phyloP scores from a whole-genome alignment of 164 flowering plant species.

The Magnolia officinalis region DNA sequence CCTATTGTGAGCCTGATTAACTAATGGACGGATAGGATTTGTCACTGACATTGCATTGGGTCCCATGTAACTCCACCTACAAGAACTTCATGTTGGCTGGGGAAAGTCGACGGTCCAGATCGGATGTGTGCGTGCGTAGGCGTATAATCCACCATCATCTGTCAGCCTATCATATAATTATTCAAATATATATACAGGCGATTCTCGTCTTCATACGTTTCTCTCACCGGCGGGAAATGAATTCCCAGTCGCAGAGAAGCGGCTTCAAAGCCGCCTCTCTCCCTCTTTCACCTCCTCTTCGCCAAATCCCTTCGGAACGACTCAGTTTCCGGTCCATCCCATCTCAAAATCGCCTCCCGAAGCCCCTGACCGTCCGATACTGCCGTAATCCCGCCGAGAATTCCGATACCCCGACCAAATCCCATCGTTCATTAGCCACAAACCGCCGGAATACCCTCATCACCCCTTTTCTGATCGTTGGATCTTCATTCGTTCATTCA shows the following conservation, averaged over 20 bases:
- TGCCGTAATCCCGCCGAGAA: slow-evolving; percentile 12
- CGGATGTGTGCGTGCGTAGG: too few relatives aligned
- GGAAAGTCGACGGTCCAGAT: too few relatives aligned
- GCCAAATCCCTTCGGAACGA: not conserved
- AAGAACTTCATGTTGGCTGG: too few relatives aligned
- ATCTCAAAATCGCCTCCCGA: not conserved
- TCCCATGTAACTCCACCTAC: too few relatives aligned
- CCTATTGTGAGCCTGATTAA: too few relatives aligned
- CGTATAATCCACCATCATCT: too few relatives aligned
- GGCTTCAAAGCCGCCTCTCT: not conserved
- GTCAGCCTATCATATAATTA: too few relatives aligned
- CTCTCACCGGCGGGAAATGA: not conserved
- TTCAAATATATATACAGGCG: too few relatives aligned
- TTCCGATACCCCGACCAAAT: not conserved
- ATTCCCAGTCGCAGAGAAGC: not conserved
- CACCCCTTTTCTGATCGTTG: slow-evolving; percentile 53
- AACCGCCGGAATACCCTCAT: slow-evolving; percentile 49
- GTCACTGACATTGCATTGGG: too few relatives aligned
- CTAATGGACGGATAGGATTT: too few relatives aligned
- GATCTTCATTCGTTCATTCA: slow-evolving; percentile 45
- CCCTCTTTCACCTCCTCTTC: not conserved
- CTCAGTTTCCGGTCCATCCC: slow-evolving; percentile 12
- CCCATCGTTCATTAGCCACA: not conserved
- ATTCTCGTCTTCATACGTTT: too few relatives aligned
- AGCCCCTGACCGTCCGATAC: slow-evolving; percentile 11